Evolutionary conservation across 495 filamentous ascomycete species (phyloP).

Genomic region (Rusavskia elegans): DNA sequence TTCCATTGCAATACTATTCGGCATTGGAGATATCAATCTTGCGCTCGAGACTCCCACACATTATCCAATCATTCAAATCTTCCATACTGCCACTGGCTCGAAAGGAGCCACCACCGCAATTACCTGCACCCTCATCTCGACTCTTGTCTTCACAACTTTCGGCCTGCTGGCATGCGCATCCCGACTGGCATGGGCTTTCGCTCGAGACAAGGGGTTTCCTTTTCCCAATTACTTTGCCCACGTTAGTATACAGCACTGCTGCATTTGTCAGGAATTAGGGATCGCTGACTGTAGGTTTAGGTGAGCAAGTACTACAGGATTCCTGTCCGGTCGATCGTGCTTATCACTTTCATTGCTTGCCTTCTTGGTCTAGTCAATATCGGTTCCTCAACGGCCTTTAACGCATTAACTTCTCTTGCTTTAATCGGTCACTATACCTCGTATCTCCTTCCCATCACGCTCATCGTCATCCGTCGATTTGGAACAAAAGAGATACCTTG

Average conservation of each 20-base stretch:
- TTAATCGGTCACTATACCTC: not conserved
- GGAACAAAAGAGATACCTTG: not conserved
- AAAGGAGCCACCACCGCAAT: conserved; percentile 23
- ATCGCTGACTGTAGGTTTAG: not conserved
- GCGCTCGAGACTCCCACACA: conserved; percentile 17
- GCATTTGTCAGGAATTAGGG: too few species aligned
- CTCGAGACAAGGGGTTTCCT: conserved; percentile 31
- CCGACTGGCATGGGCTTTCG: conserved; percentile 37
- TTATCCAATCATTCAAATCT: conserved; percentile 36
- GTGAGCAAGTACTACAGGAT: conserved; percentile 5
- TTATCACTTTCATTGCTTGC: conserved; percentile 18
- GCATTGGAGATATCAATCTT: conserved; percentile 21
- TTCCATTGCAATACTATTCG: conserved; percentile 29
- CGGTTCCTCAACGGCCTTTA: conserved; percentile 30
- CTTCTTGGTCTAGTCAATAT: conserved; percentile 34
- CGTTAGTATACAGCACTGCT: conserved; percentile 10
- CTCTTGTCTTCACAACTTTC: conserved; percentile 17
- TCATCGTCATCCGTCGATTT: not conserved
- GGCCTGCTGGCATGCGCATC: conserved; percentile 30
- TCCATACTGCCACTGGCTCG: conserved; percentile 22
- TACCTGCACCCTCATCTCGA: conserved; percentile 17
- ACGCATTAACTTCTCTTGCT: conserved; percentile 27
- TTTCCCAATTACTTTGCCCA: conserved; percentile 21
- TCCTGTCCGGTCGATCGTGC: conserved; percentile 15
- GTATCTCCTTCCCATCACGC: not conserved